Evolutionary conservation across 805 yeast species (phyloP), one percentile per base, ranked within the genome.

Genomic region (Myxozyma lipomycoides): DNA sequence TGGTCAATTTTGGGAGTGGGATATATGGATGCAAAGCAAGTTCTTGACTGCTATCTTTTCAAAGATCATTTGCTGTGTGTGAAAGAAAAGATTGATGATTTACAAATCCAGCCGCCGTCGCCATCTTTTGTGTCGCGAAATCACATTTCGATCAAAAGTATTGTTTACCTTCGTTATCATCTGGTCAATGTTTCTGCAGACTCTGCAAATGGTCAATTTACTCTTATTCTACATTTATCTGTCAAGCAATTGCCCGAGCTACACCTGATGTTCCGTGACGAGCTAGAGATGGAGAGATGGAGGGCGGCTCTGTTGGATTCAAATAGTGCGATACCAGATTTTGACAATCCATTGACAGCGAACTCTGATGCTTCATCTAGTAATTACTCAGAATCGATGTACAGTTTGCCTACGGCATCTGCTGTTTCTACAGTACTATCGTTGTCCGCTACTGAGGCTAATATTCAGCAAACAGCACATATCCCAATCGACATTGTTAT

Each of bases 41-140:
- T 35, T 6, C 56, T 52, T 4, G 25, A 44, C 18, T 52, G 56
- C 40, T 52, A 44, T 28, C 45, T 52, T 9, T 52, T 52, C 23
- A 35, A 30, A 2, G 55, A 51, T 41, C 41, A 39, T 30, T 45
- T 51, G n/a, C 34, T 51, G 3, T 47, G 52, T 22, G 32, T 51
- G 5, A 50, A 46, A 28, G 47, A 50, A 17, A 30, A 34, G 12
- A 7, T 34, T 21, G 47, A 25, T 9, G 24, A 28, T 3, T 24
- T 28, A 12, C 39, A 5, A 23, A 40, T 25, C 38, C 30, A 19
- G 30, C 19, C 12, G 22, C 18, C 18, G 17, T 35, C 46, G 3
- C 51, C 42, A 7, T 17, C 26, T 3, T 45, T 36, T 2, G 35
- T 28, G 24, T 24, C 37, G 6, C 45, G 24, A 25, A 36, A 41